Base-by-base conservation (phyloP, 176 grass and related monocot species). In the Melocanna baccifera region DNA sequence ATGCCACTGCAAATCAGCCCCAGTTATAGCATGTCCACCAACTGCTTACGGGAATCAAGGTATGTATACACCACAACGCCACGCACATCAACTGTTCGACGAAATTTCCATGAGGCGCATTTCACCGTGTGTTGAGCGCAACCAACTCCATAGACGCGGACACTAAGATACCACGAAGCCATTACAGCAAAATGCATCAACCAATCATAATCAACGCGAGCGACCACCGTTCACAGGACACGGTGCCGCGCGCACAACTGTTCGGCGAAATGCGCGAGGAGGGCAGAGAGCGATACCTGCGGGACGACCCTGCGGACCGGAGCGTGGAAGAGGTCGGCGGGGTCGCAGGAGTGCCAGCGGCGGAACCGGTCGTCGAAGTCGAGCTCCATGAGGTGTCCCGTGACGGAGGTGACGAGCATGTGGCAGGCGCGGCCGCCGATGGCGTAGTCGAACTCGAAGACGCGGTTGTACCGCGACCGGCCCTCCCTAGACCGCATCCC, bases 341-440 rank as follows among this genome's bases (percentile, higher is more conserved):
- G 96, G 77, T 98, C 93, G 73, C 96, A 98, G 32, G 96, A 98
- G 75, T 95, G 77, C 91, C 96, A 98, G 5, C 85, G 87, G 83
- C 92, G 93, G 81, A 89, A 98, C 9, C 96, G 85, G 23, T 98
- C 93, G 2, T 96, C 93, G 76, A 98, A 98, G 9, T 98, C 91
- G 53, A 98, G 93, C 78, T 98, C 96, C 96, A 98, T 98, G 71
- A 98, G 88, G 79, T 98, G 93, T 20, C 96, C 96, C 42, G 93
- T 98, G 91, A 98, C 96, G 70, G 93, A 98, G 80, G 96, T 98
- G 72, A 96, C 87, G 58, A 84, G 86, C 96, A 94, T 98, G 80
- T 72, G 83, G 86, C 96, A 95, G 68, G 81, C 51, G 19, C 76
- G 87, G 39, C 42, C 62, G 40, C 84, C 86, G 79, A 92, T 96